Base-by-base conservation (phyloP, 1,139 yeast genomes). In the Dujonia santamariae region DNA sequence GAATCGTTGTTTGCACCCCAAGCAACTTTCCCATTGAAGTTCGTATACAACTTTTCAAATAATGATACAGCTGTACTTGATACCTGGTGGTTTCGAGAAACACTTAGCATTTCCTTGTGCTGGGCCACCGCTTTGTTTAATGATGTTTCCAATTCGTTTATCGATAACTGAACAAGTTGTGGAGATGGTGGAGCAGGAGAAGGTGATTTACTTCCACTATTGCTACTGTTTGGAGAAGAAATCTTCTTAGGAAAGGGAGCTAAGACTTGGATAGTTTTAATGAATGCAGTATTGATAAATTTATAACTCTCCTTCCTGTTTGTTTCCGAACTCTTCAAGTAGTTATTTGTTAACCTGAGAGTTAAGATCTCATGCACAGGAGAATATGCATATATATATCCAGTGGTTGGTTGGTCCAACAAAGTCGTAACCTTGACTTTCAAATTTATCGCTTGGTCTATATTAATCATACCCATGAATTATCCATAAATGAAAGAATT, bases 371-470 rank as follows among this genome's bases (percentile, higher is more conserved):
- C 56, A 37, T 57, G 53, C 8, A 51, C 48, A 7, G 58, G 41
- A 4, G 64, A 76, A 53, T 73, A 80, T 7, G 87, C 72, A 53
- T 78, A 81, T 23, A 85, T 71, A 26, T 71, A 62, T 2, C 94
- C 95, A 9, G 65, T 64, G 36, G 78, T 66, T 8, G 66, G 63
- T 30, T 72, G 70, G 49, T 81, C 88, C 32, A 79, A 61, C 8
- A 73, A 61, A 31, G 85, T 83, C 6, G 75, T 72, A 34, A 83
- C 67, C 50, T 67, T 74, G 40, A 85, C 85, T 49, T 80, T 80
- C 38, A 55, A 51, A 31, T 48, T 51, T 37, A 54, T 55, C 39
- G 62, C 54, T 40, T 63, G 66, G 27, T 63, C 68, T 34, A 63
- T 45, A 30, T 52, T 53, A 34, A 56, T 53, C 66, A 66, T 60